Evolutionary conservation across 2,329 filamentous ascomycete species (phyloP).

Genomic region (Lojkania enalia): DNA sequence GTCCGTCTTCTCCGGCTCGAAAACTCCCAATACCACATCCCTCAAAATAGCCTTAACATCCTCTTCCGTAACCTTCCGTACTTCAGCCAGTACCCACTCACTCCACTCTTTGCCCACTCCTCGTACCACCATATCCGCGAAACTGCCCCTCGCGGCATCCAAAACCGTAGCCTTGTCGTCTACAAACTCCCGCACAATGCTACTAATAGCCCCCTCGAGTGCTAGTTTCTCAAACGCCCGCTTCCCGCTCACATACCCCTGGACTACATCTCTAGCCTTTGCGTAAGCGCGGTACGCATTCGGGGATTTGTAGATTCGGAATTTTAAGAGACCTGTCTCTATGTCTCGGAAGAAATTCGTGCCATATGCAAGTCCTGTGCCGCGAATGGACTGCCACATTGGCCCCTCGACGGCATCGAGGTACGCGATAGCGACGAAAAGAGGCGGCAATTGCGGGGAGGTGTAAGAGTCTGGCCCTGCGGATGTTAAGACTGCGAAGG

Average conservation of each 20-base stretch:
- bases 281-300: constrained; percentile 85
- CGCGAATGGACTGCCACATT: constrained; percentile 89
- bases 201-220: constrained; percentile 87
- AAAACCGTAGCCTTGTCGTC: constrained; percentile 87
- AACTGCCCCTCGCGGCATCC: constrained; percentile 79
- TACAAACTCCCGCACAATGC: constrained; percentile 82
- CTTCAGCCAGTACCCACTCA: constrained; percentile 72
- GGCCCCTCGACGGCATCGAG: constrained; percentile 93
- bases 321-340: constrained; percentile 78
- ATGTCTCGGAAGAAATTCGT: constrained; percentile 76
- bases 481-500: constrained; percentile 77
- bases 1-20: constrained; percentile 78
- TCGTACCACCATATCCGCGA: constrained; percentile 77
- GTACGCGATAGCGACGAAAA: constrained; percentile 87
- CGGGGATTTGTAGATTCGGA: constrained; percentile 86
- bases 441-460: constrained; percentile 77
- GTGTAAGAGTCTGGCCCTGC: constrained; percentile 74
- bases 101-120: constrained; percentile 77
- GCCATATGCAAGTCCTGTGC: constrained; percentile 91
- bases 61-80: constrained; percentile 73
- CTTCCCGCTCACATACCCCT: constrained; percentile 72
- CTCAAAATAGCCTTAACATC: constrained; percentile 76
- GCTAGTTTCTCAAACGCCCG: constrained; percentile 76
- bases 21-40: constrained; percentile 77
- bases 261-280: constrained; percentile 74